These are phyloP conservation scores for Babesia divergens DNA, from an alignment of 169 alveolate genomes.

Conservation along the genomic window DNA sequence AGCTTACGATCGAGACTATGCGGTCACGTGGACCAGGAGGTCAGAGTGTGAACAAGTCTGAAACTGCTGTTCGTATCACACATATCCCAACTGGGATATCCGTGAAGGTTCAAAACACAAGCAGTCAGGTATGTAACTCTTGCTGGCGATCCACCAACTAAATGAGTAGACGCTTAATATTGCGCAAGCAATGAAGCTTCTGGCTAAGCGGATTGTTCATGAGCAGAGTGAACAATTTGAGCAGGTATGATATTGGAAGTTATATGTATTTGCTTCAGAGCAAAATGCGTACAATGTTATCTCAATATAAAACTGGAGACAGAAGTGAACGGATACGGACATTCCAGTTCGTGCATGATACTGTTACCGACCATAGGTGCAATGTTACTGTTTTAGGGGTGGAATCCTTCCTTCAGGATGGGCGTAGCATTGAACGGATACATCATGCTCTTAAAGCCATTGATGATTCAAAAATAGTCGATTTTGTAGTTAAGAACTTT, in stretches of 20 bases:
- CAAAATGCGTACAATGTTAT: background rate
- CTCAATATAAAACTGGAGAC: constrained; percentile 82
- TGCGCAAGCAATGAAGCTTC: constrained; percentile 51
- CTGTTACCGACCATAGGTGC: constrained; percentile 86
- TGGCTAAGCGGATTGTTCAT: constrained; percentile 27
- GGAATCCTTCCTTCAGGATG: constrained; percentile 8
- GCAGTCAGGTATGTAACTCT: constrained; percentile 36
- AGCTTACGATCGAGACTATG: constrained; percentile 82
- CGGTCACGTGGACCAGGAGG: constrained; percentile 93
- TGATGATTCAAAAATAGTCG: constrained; percentile 7
- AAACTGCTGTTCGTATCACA: constrained; percentile 88
- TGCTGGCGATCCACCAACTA: background rate
- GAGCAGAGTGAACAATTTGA: constrained; percentile 4
- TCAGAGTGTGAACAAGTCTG: constrained; percentile 90
- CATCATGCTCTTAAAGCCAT: background rate
- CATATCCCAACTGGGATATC: constrained; percentile 89
- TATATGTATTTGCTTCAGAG: too few relatives aligned
- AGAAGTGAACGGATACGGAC: constrained; percentile 87
- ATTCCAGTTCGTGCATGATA: constrained; percentile 83
- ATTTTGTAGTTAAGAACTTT: constrained; percentile 6
- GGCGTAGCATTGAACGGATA: constrained; percentile 13
- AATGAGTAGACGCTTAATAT: constrained; percentile 43
- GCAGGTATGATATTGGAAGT: constrained; percentile 19
- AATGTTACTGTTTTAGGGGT: constrained; percentile 17
- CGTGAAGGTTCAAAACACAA: constrained; percentile 63